A percentile compares a stretch with the other conserved stretches of the same genome.
phyloP scores from a whole-genome alignment of 164 flowering plant species.

The Piper betle region DNA sequence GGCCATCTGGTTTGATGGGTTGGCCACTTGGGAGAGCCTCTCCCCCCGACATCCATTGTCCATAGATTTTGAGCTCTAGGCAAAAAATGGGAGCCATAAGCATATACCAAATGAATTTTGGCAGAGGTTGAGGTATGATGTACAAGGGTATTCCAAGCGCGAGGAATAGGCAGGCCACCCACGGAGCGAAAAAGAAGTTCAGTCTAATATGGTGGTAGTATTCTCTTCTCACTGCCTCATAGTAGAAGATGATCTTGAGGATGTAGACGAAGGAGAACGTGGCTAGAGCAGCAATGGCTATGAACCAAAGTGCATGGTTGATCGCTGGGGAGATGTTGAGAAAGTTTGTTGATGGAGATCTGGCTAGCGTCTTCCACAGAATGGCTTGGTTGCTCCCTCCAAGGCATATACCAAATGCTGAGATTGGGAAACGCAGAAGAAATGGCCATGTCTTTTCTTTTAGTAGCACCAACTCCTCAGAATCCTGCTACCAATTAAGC shows the following conservation, averaged over 20 bases:
- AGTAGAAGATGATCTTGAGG: constrained; percentile 53
- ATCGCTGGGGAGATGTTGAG: constrained; percentile 40
- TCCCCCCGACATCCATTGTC: constrained; percentile 96
- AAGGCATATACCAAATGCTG: constrained; percentile 80
- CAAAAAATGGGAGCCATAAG: constrained; percentile 63
- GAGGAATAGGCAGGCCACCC: constrained; percentile 54
- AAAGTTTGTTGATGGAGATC: constrained; percentile 46
- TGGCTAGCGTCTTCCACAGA: constrained; percentile 71
- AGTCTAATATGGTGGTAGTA: constrained; percentile 77
- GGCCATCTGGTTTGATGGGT: constrained; percentile 74
- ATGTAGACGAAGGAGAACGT: constrained; percentile 30
- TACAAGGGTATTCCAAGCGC: constrained; percentile 52
- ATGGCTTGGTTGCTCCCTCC: constrained; percentile 90
- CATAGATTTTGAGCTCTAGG: constrained; percentile 80
- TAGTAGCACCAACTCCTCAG: constrained; percentile 69
- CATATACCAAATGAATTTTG: constrained; percentile 49
- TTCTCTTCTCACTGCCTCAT: constrained; percentile 83
- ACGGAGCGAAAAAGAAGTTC: constrained; percentile 94
- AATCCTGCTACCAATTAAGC: constrained; percentile 24
- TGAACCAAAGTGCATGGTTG: constrained; percentile 59
- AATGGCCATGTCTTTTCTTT: constrained; percentile 77
- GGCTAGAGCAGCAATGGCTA: constrained; percentile 38
- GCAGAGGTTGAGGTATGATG: constrained; percentile 23
- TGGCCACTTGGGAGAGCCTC: constrained; percentile 77
- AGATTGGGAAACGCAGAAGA: constrained; percentile 73